Conservation (phyloP, 495 filamentous ascomycete species). For the Bombardia bombarda region DNA sequence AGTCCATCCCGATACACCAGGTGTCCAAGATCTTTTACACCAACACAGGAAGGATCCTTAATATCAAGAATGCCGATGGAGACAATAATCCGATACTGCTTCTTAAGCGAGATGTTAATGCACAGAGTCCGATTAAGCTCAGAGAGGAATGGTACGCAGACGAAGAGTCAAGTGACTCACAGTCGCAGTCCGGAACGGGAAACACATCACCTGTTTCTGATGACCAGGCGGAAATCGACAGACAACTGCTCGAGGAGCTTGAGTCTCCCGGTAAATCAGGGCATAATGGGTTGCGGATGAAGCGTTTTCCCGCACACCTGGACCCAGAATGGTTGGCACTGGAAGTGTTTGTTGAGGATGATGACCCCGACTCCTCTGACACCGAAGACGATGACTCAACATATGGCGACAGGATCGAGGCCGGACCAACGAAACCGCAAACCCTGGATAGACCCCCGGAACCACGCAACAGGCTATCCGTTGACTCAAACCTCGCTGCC, state of each 20-base stretch:
- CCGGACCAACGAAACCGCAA: background rate
- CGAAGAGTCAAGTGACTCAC: conserved; percentile 7
- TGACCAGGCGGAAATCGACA: conserved; percentile 58
- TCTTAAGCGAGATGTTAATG: conserved; percentile 75
- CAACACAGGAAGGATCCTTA: conserved; percentile 88
- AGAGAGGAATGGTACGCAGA: conserved; percentile 16
- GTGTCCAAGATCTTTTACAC: conserved; percentile 97
- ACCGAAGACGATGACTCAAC: conserved; percentile 16
- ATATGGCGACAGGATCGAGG: conserved; percentile 6
- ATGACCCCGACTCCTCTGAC: conserved; percentile 26
- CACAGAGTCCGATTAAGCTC: conserved; percentile 53
- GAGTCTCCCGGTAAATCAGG: conserved; percentile 3
- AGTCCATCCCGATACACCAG: conserved; percentile 80
- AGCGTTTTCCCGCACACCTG: conserved; percentile 65
- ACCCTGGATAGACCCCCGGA: too few species aligned
- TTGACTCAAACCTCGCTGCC: conserved; percentile 30
- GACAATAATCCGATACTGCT: conserved; percentile 81
- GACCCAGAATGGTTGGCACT: conserved; percentile 96
- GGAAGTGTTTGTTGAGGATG: conserved; percentile 68
- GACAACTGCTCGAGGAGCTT: conserved; percentile 53
- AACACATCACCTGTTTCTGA: conserved; percentile 8
- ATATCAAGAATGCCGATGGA: conserved; percentile 70
- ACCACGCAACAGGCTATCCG: conserved; percentile 13
- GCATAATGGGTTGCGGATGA: conserved; percentile 17
- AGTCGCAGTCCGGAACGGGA: background rate